Evolutionary conservation across 495 filamentous ascomycete species (phyloP), one percentile per base, ranked within the genome.

Genomic region (Bacidia rubella): DNA sequence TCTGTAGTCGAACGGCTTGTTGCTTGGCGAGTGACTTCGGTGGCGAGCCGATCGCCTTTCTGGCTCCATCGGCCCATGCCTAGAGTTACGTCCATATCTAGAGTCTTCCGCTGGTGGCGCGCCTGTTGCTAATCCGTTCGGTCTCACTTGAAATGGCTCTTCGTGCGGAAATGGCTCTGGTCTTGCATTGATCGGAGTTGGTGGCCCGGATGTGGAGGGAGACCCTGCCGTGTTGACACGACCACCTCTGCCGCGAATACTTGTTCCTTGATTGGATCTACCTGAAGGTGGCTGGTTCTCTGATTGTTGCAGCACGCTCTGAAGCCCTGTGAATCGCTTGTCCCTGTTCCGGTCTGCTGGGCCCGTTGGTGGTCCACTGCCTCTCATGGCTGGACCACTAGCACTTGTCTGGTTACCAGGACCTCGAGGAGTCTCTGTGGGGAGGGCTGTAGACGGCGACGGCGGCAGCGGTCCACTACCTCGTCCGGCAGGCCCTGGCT

Each of bases 231-330:
- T 56, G 20, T 62, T 62, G 5, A 54, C 47, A 21, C 60, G 60
- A n/a, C 57, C 57, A 38, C 60, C 60, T 49, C 60, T 55, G 22
- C 60, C 60, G 19, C 60, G 57, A 22, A 62, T 62, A 41, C 55
- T 62, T 19, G 60, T 53, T 5, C 60, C 60, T 54, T 62, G 60
- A 22, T 54, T 59, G 23, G 44, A 52, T 45, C 60, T 48, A 15
- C 60, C 60, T 1, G 57, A 29, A 2, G 40, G 51, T 9, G 25
- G 24, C 15, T 51, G 51, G 15, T 32, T 47, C 25, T 39, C 49
- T 24, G 51, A 51, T 52, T 62, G 57, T 48, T 62, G 60, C 19
- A 62, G 55, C 19, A 60, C 52, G 21, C 40, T 53, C 42, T 62
- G 60, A 22, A 62, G 39, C 25, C 53, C 54, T 42, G 55, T 59